Evolutionary conservation across 306 rosid species (phyloP).

Genomic region (Inga leiocalycina): DNA sequence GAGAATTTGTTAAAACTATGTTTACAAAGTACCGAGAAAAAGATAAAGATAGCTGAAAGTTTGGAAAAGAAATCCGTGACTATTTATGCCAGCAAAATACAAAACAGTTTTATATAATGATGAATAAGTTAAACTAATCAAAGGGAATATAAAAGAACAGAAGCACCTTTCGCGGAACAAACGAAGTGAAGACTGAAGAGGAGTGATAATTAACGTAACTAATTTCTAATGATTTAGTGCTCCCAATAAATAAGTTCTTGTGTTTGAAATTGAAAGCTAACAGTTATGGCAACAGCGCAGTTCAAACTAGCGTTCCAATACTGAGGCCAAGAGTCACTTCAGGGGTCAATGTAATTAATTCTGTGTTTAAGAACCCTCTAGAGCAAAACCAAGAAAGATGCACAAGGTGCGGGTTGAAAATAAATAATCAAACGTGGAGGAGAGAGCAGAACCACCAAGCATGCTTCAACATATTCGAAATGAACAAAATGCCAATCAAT

Average conservation of each 20-base stretch:
- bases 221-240: neutral
- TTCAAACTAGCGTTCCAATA: neutral
- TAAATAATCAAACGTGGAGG: neutral
- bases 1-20: neutral
- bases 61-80: neutral
- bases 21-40: neutral
- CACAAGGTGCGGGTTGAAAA: neutral
- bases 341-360: too few species aligned
- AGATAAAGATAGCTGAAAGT: neutral
- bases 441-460: neutral
- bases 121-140: neutral
- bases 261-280: neutral
- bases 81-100: neutral
- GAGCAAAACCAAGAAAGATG: neutral
- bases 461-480: neutral
- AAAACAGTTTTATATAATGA: neutral
- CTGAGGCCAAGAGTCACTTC: neutral
- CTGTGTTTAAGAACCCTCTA: neutral
- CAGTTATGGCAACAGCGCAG: neutral
- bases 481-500: neutral
- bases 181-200: slow-evolving; percentile 8
- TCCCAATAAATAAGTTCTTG: neutral
- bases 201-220: neutral
- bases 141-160: neutral
- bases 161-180: slow-evolving; percentile 40